Conservation (phyloP, 2,329 filamentous ascomycete species). For the Aureobasidium sp. region DNA sequence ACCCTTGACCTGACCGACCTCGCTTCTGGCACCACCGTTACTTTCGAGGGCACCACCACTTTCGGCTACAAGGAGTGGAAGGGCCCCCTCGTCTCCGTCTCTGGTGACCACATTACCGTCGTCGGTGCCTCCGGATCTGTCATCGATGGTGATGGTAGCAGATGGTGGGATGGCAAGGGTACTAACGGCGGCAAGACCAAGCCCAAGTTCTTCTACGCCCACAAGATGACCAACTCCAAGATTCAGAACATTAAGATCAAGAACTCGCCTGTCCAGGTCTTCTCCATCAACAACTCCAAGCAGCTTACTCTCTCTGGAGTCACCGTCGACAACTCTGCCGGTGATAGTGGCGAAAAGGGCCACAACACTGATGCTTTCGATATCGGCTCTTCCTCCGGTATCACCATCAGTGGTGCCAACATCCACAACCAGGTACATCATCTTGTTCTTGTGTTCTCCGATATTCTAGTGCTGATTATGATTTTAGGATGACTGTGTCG, state of each 20-base stretch:
- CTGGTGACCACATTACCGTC: slow-evolving; percentile 50
- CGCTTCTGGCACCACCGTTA: slow-evolving; percentile 37
- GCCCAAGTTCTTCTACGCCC: slow-evolving; percentile 57
- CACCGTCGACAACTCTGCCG: slow-evolving; percentile 52
- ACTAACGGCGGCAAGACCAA: slow-evolving; percentile 54
- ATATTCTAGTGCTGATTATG: background rate
- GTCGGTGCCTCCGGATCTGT: slow-evolving; percentile 45
- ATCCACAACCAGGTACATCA: slow-evolving; percentile 23
- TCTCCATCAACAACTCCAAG: slow-evolving; percentile 39
- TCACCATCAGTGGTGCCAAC: slow-evolving; percentile 23
- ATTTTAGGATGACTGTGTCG: slow-evolving; percentile 24
- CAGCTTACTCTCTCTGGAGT: slow-evolving; percentile 43
- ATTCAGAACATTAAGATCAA: slow-evolving; percentile 46
- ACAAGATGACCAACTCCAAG: slow-evolving; percentile 44
- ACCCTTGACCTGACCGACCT: slow-evolving; percentile 33
- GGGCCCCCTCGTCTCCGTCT: slow-evolving; percentile 56
- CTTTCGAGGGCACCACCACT: slow-evolving; percentile 58
- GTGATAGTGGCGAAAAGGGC: slow-evolving; percentile 32
- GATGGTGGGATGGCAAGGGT: slow-evolving; percentile 58
- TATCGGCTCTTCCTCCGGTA: slow-evolving; percentile 21
- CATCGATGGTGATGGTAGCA: slow-evolving; percentile 50
- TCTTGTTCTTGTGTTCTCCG: background rate
- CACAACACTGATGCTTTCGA: slow-evolving; percentile 30
- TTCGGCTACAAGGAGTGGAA: slow-evolving; percentile 61
- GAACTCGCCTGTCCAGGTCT: slow-evolving; percentile 50